A percentile compares a stretch with the other conserved stretches of the same genome.
phyloP scores from a whole-genome alignment of 164 flowering plant species.

The Kalanchoe fedtschenkoi region DNA sequence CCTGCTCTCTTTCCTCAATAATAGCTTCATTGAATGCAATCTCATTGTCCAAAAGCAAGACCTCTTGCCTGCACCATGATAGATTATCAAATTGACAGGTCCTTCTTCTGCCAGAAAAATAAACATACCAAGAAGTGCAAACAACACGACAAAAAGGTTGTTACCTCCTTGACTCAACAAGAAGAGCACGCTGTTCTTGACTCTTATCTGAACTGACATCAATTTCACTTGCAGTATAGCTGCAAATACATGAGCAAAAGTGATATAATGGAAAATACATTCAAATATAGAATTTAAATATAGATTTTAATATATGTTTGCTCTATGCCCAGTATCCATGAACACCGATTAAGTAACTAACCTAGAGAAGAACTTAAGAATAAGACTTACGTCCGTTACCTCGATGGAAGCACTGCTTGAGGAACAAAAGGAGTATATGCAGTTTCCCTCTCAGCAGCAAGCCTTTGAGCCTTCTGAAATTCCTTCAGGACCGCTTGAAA shows the following conservation, averaged over 20 bases:
- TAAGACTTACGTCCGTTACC: slow-evolving; percentile 16
- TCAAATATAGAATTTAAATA: neutral
- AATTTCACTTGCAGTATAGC: slow-evolving; percentile 48
- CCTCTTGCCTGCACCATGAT: slow-evolving; percentile 25
- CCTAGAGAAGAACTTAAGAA: neutral
- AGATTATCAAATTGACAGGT: neutral
- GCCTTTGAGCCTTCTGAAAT: slow-evolving; percentile 64
- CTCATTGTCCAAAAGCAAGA: slow-evolving; percentile 53
- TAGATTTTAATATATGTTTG: neutral
- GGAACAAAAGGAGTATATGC: slow-evolving; percentile 52
- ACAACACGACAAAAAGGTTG: neutral
- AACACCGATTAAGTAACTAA: neutral
- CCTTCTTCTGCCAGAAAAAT: neutral
- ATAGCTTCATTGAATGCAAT: slow-evolving; percentile 62
- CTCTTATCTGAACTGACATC: slow-evolving; percentile 37
- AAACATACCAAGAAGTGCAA: neutral
- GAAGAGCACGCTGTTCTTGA: slow-evolving; percentile 61
- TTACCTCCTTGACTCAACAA: slow-evolving; percentile 74
- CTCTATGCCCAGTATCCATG: neutral
- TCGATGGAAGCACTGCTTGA: slow-evolving; percentile 43
- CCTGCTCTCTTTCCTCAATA: slow-evolving; percentile 69
- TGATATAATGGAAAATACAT: neutral
- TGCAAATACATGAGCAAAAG: slow-evolving; percentile 13
- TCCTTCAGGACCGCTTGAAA: slow-evolving; percentile 65
- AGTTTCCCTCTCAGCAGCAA: slow-evolving; percentile 66